Base-by-base conservation (phyloP, 106 monocot species). In the Agapanthus africanus region DNA sequence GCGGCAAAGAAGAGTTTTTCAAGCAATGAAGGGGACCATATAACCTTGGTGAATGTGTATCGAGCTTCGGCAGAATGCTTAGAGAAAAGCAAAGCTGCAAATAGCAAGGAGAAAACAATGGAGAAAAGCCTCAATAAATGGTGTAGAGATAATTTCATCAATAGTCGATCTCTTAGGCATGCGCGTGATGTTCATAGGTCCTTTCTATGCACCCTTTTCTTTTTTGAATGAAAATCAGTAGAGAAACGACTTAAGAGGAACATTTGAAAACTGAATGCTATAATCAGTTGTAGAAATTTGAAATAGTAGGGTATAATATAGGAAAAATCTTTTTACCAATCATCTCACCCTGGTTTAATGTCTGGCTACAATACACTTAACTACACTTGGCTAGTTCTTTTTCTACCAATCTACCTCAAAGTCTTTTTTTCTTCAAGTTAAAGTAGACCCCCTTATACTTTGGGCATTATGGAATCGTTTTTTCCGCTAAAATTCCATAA, bases 81-180 rank as follows among this genome's bases (percentile, higher is more conserved):
- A 60, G 82, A 87, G 57, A 97, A 92, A 75, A 80, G 74, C 54
- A 84, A 67, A 46, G 70, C 80, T 66, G 72, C 75, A 62, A 80
- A 67, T 62, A 59, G 40, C 31, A 89, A 87, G 65, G 87, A 80
- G 10, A 97, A 89, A 76, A 68, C 77, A 19, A 37, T 81, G 33
- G 84, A 86, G 36, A 92, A 81, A 63, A 67, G 65, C 37, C 52
- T 97, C n/a, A 80, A 73, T 26, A 89, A 76, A 79, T 97, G 97
- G 97, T 97, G 91, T 74, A 86, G 70, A 37, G 89, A 92, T 38
- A 97, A 97, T 59, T 97, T 97, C 73, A 92, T 97, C 70, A 97
- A 97, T 61, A 81, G 68, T 25, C 84, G 91, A 0, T 89, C 97
- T 28, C 70, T 97, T 23, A 87, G 73, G 71, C 97, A 97, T 82